These are phyloP conservation scores for Trifolium subterraneum DNA, from an alignment of 306 rosid genomes.

Conservation along the genomic window DNA sequence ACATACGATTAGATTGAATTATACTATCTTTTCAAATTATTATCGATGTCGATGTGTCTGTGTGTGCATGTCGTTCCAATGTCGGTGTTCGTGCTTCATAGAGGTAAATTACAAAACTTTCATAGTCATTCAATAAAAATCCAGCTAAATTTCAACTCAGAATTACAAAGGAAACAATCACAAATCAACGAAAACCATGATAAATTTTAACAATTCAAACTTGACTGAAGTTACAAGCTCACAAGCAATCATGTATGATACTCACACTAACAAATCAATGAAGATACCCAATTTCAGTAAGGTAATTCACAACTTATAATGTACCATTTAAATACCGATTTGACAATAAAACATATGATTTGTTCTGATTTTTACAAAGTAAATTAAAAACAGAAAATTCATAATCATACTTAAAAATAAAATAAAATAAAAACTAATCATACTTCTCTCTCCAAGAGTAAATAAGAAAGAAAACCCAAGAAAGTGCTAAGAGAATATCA, in stretches of 20 bases:
- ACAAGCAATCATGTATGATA: constrained; percentile 6
- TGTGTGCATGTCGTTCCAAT: too few species aligned
- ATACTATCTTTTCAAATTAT: too few species aligned
- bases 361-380: constrained; percentile 45
- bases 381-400: constrained; percentile 33
- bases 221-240: neutral
- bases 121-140: constrained; percentile 7
- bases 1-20: too few species aligned
- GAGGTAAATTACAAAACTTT: neutral
- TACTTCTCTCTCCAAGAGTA: constrained; percentile 97
- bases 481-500: constrained; percentile 71
- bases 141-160: constrained; percentile 21
- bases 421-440: constrained; percentile 42
- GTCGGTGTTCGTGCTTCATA: too few species aligned
- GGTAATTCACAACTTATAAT: constrained; percentile 31
- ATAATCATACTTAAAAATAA: neutral
- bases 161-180: constrained; percentile 8
- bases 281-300: constrained; percentile 2
- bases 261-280: neutral
- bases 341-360: constrained; percentile 27
- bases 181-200: constrained; percentile 14
- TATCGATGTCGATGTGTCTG: too few species aligned
- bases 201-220: neutral
- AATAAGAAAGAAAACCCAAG: constrained; percentile 87
- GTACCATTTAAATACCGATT: constrained; percentile 33